Base-by-base conservation (phyloP, 495 filamentous ascomycete genomes). In the Xylaria sp. region DNA sequence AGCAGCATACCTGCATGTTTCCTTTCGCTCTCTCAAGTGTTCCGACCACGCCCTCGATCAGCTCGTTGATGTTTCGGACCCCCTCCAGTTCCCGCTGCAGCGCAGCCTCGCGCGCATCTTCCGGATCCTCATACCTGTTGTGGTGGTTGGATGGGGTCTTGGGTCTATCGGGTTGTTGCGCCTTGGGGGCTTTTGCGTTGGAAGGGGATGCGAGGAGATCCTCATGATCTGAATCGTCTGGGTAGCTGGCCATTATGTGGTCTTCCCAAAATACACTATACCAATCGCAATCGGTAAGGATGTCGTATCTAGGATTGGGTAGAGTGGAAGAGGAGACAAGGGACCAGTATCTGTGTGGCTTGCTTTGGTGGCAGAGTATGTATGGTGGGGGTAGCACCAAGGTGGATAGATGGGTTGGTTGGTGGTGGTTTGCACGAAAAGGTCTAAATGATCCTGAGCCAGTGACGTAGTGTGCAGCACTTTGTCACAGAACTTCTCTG, bases 31-130 rank as follows among this genome's bases (percentile, higher is more conserved):
- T 88, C 73, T 93, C 90, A 8, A 98, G 84, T 40, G 91, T 94
- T 15, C 87, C 85, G n/a, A 97, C 82, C 5, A 97, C 90, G 4
- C 89, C 90, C 79, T 97, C 93, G 71, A 99, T 93, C 14, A 94
- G 89, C 63, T 91, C 84, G 75, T 98, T 98, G 76, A 99, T 91
- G 59, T 90, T 91, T 52, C 90, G 88, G 21, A 99, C 90, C 53
- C 88, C 89, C 37, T 92, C 89, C n/a, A 98, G 82, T 78, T 99
- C 96, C 44, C 86, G 88, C 5, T 86, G 89, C 50, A 98, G 85
- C 8, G 87, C 88, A 15, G 88, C 89, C 73, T 97, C 92, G 24
- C 91, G 91, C 26, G 87, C 86, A 70, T 93, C 90, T 74, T 93
- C 87, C 8, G 73, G 19, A 9, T 84, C 88, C 67, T 91, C 89